These are phyloP conservation scores for Hanseniaspora lindneri DNA, from an alignment of 805 yeast genomes.

Conservation along the genomic window DNA sequence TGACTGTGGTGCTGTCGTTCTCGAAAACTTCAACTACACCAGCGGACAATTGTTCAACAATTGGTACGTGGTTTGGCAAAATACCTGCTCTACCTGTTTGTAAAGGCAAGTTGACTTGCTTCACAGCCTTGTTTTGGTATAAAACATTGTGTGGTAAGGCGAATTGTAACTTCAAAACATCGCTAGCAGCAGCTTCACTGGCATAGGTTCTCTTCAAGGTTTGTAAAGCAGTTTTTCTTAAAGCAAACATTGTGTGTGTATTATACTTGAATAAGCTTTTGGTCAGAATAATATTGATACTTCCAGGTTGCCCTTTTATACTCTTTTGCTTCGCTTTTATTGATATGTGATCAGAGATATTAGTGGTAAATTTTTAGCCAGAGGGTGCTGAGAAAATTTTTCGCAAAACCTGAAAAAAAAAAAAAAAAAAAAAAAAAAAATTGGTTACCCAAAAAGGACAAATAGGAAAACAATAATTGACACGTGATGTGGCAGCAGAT, in stretches of 20 bases:
- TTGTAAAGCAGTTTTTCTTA: slow-evolving; percentile 22
- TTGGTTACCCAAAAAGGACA: too few species aligned
- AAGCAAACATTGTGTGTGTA: slow-evolving; percentile 12
- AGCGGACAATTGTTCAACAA: slow-evolving; percentile 89
- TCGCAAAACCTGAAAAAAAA: too few species aligned
- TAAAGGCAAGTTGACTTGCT: slow-evolving; percentile 91
- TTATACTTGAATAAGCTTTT: not conserved
- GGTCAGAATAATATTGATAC: too few species aligned
- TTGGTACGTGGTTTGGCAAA: slow-evolving; percentile 94
- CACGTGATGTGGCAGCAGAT: too few species aligned
- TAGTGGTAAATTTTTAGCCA: too few species aligned
- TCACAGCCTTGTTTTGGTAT: slow-evolving; percentile 37
- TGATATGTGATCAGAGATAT: too few species aligned
- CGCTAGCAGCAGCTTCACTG: slow-evolving; percentile 46
- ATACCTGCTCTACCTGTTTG: slow-evolving; percentile 93
- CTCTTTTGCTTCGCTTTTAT: too few species aligned
- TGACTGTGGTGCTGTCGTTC: slow-evolving; percentile 47
- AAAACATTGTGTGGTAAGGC: slow-evolving; percentile 78
- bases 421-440: too few species aligned
- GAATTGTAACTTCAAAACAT: slow-evolving; percentile 72
- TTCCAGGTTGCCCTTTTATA: not conserved
- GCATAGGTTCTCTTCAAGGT: slow-evolving; percentile 65
- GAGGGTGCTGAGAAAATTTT: too few species aligned
- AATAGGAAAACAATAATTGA: too few species aligned
- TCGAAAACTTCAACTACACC: slow-evolving; percentile 90